Evolutionary conservation across 2,329 filamentous ascomycete species (phyloP).

Genomic region (Apiospora saccharicola): DNA sequence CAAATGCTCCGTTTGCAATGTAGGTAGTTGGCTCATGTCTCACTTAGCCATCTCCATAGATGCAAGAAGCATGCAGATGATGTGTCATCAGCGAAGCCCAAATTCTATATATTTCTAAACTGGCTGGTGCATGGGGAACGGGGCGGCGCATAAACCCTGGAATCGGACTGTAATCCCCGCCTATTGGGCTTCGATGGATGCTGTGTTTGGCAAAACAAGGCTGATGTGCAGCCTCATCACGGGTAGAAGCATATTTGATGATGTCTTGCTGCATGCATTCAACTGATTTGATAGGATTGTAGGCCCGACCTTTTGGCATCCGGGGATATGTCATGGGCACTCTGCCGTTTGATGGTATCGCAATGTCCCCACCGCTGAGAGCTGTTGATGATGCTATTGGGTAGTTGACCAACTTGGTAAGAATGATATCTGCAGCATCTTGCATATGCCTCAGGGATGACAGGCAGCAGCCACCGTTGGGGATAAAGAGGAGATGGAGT

Average conservation of each 20-base stretch:
- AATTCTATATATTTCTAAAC: not conserved
- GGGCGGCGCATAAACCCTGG: not conserved
- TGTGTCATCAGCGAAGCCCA: not conserved
- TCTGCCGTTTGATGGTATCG: not conserved
- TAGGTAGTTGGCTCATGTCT: not conserved
- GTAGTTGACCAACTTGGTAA: not conserved
- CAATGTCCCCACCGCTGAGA: not conserved
- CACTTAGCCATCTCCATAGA: not conserved
- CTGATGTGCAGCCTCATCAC: not conserved
- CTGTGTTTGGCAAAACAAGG: not conserved
- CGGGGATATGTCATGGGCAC: not conserved
- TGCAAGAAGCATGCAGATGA: not conserved
- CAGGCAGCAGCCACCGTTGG: not conserved
- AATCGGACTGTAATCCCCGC: not conserved
- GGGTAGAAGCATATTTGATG: not conserved
- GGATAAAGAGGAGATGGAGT: not conserved
- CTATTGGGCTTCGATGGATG: not conserved
- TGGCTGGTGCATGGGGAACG: not conserved
- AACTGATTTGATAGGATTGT: not conserved
- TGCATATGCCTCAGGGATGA: not conserved
- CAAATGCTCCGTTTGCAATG: not conserved
- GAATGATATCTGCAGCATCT: not conserved
- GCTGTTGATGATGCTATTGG: not conserved
- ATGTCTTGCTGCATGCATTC: not conserved
- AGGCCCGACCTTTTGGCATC: not conserved